Conservation (phyloP, 208 protist genomes). For the Ichthyophonus hoferi region DNA sequence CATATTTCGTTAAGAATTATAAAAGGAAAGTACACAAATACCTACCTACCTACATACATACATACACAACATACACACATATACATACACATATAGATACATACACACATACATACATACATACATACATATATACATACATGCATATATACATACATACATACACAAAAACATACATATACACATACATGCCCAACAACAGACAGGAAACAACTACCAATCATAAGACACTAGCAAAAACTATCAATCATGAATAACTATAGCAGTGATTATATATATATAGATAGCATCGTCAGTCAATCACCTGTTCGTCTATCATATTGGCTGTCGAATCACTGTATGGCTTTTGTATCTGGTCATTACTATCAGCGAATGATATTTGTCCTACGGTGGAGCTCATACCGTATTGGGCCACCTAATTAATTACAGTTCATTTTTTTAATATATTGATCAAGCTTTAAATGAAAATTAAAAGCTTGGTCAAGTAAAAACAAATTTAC, state of each 20-base stretch:
- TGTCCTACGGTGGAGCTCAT: conserved; percentile 69
- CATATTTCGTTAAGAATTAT: background rate
- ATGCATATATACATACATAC: background rate
- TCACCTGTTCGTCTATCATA: conserved; percentile 78
- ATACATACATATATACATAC: background rate
- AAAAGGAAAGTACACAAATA: background rate
- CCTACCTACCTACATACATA: too few relatives aligned
- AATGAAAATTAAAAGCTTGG: too few relatives aligned
- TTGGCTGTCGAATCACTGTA: conserved; percentile 75
- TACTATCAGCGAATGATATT: conserved; percentile 59
- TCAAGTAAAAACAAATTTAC: too few relatives aligned
- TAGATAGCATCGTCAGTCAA: too few relatives aligned
- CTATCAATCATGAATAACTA: too few relatives aligned
- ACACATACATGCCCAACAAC: too few relatives aligned
- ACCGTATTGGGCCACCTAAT: conserved; percentile 51
- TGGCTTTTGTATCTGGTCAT: conserved; percentile 63
- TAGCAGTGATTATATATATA: background rate
- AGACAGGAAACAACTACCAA: too few relatives aligned
- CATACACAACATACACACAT: too few relatives aligned
- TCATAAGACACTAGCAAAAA: too few relatives aligned
- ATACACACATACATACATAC: background rate
- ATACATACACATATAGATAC: too few relatives aligned
- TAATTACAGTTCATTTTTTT: background rate
- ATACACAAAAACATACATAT: too few relatives aligned
- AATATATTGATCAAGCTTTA: too few relatives aligned